These are phyloP conservation scores for Withania somnifera DNA, from an alignment of 305 asterid genomes.

Conservation along the genomic window DNA sequence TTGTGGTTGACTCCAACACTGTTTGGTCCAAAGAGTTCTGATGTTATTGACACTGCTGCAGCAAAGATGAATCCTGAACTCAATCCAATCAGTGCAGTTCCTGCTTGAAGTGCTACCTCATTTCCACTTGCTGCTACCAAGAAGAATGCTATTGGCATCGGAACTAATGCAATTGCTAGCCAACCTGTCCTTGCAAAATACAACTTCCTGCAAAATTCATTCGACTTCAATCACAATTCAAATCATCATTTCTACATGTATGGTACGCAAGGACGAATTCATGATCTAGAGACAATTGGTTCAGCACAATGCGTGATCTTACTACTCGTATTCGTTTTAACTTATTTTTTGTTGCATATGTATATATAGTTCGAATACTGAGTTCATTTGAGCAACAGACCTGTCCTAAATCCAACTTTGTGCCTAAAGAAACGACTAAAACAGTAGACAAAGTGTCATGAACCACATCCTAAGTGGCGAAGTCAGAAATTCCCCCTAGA, in stretches of 20 bases:
- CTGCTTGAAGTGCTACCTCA: constrained; percentile 36
- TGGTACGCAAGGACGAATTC: neutral
- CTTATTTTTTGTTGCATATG: neutral
- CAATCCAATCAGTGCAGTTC: constrained; percentile 69
- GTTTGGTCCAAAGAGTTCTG: constrained; percentile 77
- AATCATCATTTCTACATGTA: neutral
- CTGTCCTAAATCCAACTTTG: neutral
- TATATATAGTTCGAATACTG: neutral
- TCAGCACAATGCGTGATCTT: neutral
- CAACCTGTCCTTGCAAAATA: constrained; percentile 76
- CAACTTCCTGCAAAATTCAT: constrained; percentile 34
- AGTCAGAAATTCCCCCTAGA: neutral
- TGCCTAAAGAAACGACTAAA: neutral
- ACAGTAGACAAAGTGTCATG: neutral
- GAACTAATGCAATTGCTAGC: constrained; percentile 62
- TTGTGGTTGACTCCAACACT: constrained; percentile 80
- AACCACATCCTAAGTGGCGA: neutral
- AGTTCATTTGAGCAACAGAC: neutral
- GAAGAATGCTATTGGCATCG: constrained; percentile 58
- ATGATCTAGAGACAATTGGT: neutral
- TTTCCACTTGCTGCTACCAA: constrained; percentile 42
- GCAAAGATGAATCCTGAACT: constrained; percentile 89
- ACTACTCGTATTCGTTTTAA: neutral
- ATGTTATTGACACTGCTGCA: constrained; percentile 77
- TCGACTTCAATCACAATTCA: neutral